Conservation (phyloP, 306 rosid species). For the Dryas drummondii region DNA sequence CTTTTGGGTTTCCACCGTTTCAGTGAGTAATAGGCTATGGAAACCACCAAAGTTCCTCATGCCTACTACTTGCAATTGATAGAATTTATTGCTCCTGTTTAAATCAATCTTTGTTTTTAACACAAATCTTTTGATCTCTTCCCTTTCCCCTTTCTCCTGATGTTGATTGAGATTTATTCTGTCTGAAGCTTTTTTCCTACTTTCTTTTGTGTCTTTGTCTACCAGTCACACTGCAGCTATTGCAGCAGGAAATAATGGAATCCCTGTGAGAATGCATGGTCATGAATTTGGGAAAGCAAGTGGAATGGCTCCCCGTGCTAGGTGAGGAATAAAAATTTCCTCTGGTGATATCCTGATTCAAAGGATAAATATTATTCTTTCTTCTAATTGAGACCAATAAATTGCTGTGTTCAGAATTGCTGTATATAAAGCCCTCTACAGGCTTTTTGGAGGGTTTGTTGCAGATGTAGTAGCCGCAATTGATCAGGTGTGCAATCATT, state of each 20-base stretch:
- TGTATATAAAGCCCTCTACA: constrained; percentile 94
- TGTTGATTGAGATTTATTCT: neutral
- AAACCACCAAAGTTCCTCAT: neutral
- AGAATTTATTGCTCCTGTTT: neutral
- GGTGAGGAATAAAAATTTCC: constrained; percentile 54
- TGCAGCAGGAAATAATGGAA: constrained; percentile 99
- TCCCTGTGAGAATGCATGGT: constrained; percentile 93
- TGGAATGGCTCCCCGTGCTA: constrained; percentile 99
- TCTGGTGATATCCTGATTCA: constrained; percentile 20
- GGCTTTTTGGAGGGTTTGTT: constrained; percentile 93
- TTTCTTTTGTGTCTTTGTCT: constrained; percentile 24
- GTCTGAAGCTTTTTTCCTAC: constrained; percentile 16
- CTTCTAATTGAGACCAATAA: constrained; percentile 25
- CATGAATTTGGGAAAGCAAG: constrained; percentile 98
- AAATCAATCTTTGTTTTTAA: neutral
- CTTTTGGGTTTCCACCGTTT: constrained; percentile 12
- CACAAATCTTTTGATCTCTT: constrained; percentile 5
- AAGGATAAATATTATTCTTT: constrained; percentile 27
- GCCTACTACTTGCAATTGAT: neutral
- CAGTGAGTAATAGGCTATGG: neutral
- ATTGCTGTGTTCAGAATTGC: constrained; percentile 73
- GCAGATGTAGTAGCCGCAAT: constrained; percentile 99
- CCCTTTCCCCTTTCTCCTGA: neutral
- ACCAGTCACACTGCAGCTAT: constrained; percentile 96
- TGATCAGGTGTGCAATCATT: constrained; percentile 71